Evolutionary conservation across 768 basidiomycete genomes (phyloP).

Genomic region (Phlebiopsis gigantea): DNA sequence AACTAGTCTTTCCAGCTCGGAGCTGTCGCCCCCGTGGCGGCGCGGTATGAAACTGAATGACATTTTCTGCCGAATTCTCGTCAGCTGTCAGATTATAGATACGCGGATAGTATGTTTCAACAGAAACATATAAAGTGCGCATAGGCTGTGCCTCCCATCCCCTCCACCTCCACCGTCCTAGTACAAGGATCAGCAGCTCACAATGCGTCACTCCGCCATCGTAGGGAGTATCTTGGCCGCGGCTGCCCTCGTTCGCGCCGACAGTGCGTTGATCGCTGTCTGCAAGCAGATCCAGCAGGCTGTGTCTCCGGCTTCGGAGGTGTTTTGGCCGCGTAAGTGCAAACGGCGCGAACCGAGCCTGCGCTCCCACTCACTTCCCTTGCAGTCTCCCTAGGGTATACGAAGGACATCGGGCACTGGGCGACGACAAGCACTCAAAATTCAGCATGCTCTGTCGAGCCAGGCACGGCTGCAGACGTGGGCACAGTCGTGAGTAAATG

Average conservation of each 20-base stretch:
- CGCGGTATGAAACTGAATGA: too few species aligned
- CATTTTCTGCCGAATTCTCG: not conserved
- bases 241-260: not conserved
- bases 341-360: too few species aligned
- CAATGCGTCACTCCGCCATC: not conserved
- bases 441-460: constrained; percentile 53
- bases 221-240: not conserved
- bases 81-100: not conserved
- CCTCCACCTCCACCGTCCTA: not conserved
- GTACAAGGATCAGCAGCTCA: not conserved
- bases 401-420: constrained; percentile 44
- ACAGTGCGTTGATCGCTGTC: not conserved
- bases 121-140: not conserved
- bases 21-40: too few species aligned
- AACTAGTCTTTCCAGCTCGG: too few species aligned
- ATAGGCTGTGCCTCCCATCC: not conserved
- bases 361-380: too few species aligned
- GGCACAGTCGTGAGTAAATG: constrained; percentile 37
- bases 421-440: constrained; percentile 41
- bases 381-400: constrained; percentile 26
- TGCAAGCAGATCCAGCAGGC: constrained; percentile 27
- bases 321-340: constrained; percentile 37
- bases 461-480: constrained; percentile 48
- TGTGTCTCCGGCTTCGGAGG: constrained; percentile 40
- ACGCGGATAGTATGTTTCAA: not conserved